Conservation (phyloP, 345 rosid genomes). For the Salix brachista region DNA sequence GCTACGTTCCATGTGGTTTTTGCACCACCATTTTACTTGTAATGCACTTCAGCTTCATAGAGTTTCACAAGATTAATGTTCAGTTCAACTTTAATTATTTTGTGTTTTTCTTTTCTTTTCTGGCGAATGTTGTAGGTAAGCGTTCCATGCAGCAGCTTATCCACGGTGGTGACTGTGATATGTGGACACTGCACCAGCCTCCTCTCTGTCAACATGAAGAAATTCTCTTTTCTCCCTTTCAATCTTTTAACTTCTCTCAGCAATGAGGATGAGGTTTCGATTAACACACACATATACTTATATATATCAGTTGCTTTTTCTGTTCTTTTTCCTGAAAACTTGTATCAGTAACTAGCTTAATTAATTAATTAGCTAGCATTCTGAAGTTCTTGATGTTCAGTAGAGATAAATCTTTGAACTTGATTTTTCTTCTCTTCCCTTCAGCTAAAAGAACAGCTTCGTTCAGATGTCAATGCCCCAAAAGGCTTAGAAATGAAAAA, state of each 20-base stretch:
- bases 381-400: background rate
- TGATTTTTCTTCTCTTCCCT: background rate
- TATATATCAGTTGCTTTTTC: background rate
- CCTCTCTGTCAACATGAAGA: slow-evolving; percentile 87
- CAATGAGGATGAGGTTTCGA: slow-evolving; percentile 35
- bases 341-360: background rate
- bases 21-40: slow-evolving; percentile 92
- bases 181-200: slow-evolving; percentile 95
- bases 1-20: slow-evolving; percentile 94
- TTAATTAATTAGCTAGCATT: background rate
- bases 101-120: background rate
- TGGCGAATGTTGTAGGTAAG: slow-evolving; percentile 52
- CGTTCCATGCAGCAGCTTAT: slow-evolving; percentile 82
- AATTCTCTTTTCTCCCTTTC: slow-evolving; percentile 80
- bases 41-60: background rate
- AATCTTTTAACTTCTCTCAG: slow-evolving; percentile 68
- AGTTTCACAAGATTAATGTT: background rate
- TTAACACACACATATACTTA: background rate
- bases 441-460: slow-evolving; percentile 43
- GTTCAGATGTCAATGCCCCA: slow-evolving; percentile 28
- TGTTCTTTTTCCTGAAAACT: background rate
- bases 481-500: slow-evolving; percentile 33
- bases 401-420: background rate
- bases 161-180: slow-evolving; percentile 86
- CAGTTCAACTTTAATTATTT: background rate